Evolutionary conservation across 495 filamentous ascomycete species (phyloP), one percentile per base, ranked within the genome.

Genomic region (Cercophora sp.): DNA sequence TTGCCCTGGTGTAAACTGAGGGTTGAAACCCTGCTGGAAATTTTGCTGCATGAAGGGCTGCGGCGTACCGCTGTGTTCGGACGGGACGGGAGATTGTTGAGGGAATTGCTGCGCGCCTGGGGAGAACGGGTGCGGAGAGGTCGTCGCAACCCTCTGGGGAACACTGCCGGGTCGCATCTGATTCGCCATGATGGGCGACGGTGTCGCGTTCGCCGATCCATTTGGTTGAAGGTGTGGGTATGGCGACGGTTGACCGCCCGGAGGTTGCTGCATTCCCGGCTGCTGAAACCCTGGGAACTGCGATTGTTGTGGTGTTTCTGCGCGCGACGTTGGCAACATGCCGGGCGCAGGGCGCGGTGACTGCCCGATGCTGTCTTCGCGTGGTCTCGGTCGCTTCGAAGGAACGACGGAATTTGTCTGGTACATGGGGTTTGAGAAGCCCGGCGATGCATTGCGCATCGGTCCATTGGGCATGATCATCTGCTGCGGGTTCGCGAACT

Each of bases 51-150:
- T 81, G 49, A 81, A 87, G 18, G 82, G 69, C 63, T 96, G 91
- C 0, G 90, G 89, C 8, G 88, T 90, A 52, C 83, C 88, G 23
- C 81, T 79, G 62, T 91, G 87, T 46, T 92, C 89, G 11, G 85
- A 83, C 22, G 85, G 83, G 11, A 88, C 77, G 4, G 91, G 88
- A 4, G 91, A 91, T 59, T 86, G 80, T 52, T 94, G 89, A 2
- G 81, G 72, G 58, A 91, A 88, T 48, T 86, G 82, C 58, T 86
- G 86, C 27, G 81, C 80, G 23, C 85, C 85, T 16, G 89, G 88
- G 1, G 90, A 91, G 69, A 94, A 96, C 0, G 90, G 91, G 64
- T 89, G 89, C 3, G 92, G 92, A 13, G 92, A 96, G 26, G 89
- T 84, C 22, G 93, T 96, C 53, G 89, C 84, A 67, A 96, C 86